Percentiles rank a stretch among this genome's conserved stretches.
These are phyloP conservation scores for Neoarthrinium moseri DNA, from an alignment of 2,329 filamentous ascomycete species.

Conservation along the genomic window DNA sequence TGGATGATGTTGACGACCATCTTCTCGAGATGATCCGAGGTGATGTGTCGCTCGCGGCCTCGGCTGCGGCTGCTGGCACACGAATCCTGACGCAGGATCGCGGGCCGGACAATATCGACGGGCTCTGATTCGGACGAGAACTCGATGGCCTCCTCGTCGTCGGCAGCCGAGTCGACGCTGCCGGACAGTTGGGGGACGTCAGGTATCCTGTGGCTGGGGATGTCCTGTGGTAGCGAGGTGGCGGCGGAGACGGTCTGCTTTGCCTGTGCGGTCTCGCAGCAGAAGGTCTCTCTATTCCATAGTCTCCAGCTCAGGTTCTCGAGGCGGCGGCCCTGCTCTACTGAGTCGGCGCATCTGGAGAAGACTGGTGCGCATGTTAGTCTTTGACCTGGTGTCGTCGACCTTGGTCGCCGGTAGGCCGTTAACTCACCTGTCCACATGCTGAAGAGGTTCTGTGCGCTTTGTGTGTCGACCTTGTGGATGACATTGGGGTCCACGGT, in stretches of 20 bases:
- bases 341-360: constrained; percentile 87
- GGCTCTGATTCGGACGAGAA: constrained; percentile 53
- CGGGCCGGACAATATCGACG: constrained; percentile 62
- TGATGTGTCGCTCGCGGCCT: constrained; percentile 81
- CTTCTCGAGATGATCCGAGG: constrained; percentile 88
- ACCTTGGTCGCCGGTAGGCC: neutral
- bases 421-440: constrained; percentile 86
- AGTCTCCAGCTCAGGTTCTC: constrained; percentile 96
- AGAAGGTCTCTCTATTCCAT: constrained; percentile 92
- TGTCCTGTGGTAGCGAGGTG: constrained; percentile 48
- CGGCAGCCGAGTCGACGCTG: constrained; percentile 69
- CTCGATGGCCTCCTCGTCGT: constrained; percentile 66
- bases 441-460: constrained; percentile 89
- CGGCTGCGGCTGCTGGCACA: constrained; percentile 68
- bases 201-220: constrained; percentile 42
- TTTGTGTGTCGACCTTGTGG: constrained; percentile 90
- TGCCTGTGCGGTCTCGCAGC: constrained; percentile 66
- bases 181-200: constrained; percentile 72
- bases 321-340: constrained; percentile 87
- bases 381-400: neutral
- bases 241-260: constrained; percentile 38
- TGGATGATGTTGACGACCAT: constrained; percentile 93
- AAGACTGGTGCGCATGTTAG: constrained; percentile 62
- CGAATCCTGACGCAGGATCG: constrained; percentile 70
- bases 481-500: constrained; percentile 90